Conservation (phyloP, 1,284 basidiomycete species). For the Vanrija sp. region DNA sequence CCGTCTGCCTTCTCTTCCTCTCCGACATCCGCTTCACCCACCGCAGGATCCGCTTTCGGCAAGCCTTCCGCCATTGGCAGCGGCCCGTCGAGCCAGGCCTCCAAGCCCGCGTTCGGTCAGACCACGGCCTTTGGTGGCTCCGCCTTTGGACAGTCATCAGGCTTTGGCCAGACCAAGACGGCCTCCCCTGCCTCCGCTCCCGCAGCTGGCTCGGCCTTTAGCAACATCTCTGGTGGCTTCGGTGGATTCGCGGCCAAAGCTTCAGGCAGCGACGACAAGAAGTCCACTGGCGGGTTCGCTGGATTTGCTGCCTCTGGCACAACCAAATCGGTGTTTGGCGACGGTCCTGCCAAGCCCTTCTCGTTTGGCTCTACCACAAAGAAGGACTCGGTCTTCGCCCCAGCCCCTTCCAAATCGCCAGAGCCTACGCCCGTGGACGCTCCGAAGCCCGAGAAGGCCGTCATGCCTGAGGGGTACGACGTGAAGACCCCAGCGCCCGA, state of each 20-base stretch:
- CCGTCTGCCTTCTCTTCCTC: conserved; percentile 6
- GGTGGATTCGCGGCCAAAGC: conserved; percentile 34
- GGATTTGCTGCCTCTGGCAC: conserved; percentile 16
- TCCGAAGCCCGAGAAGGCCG: not conserved
- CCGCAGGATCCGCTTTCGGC: conserved; percentile 3
- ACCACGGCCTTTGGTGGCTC: conserved; percentile 5
- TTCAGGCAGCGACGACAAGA: not conserved
- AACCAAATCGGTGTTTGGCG: conserved; percentile 16
- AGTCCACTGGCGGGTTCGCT: conserved; percentile 24
- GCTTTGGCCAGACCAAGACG: conserved; percentile 10
- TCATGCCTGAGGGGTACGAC: not conserved
- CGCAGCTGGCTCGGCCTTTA: conserved; percentile 10
- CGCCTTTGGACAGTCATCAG: conserved; percentile 23
- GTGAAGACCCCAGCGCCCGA: not conserved
- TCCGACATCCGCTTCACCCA: not conserved
- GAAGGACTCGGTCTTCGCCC: not conserved
- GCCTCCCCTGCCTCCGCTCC: conserved; percentile 16
- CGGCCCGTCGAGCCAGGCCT: not conserved
- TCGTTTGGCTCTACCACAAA: not conserved
- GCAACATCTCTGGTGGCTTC: conserved; percentile 36
- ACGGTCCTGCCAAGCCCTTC: not conserved
- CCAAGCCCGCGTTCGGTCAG: conserved; percentile 13
- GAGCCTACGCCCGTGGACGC: not conserved
- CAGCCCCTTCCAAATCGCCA: not conserved
- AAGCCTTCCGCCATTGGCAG: conserved; percentile 10